Percentiles rank a stretch among this genome's conserved stretches.
phyloP scores from a whole-genome alignment of 2,329 filamentous ascomycete species.

The Calonectria hawksworthii region DNA sequence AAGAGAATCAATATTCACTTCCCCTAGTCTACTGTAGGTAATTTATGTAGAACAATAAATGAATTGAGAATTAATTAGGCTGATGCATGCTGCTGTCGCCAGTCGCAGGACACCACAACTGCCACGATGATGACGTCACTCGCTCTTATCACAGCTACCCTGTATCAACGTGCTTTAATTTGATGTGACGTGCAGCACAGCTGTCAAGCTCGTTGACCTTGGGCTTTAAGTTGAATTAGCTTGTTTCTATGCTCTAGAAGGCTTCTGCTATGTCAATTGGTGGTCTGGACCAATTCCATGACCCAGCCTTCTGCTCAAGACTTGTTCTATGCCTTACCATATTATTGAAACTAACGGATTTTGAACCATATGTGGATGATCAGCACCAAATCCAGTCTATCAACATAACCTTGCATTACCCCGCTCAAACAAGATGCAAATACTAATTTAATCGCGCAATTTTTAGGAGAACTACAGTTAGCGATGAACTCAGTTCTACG shows the following conservation, averaged over 20 bases:
- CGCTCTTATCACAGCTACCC: neutral
- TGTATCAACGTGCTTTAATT: neutral
- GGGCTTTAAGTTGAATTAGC: neutral
- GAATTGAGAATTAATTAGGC: neutral
- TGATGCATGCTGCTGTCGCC: neutral
- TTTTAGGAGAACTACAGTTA: neutral
- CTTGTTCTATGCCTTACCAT: neutral
- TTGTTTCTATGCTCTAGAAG: neutral
- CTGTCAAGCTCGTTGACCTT: no score
- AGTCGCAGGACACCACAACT: no score
- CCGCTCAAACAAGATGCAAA: neutral
- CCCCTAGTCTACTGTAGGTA: no score
- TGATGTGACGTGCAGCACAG: neutral
- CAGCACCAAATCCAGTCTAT: neutral
- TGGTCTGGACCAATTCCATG: neutral
- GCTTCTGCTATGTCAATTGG: neutral
- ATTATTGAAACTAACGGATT: neutral
- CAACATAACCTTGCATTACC: neutral
- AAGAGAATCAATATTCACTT: neutral
- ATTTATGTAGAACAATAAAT: neutral
- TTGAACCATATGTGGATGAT: neutral
- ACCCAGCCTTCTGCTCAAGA: neutral
- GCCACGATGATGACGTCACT: neutral
- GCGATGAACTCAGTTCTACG: neutral
- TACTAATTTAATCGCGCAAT: constrained; percentile 7